Conservation (phyloP, 208 protist genomes). For the Leishmania lainsoni region DNA sequence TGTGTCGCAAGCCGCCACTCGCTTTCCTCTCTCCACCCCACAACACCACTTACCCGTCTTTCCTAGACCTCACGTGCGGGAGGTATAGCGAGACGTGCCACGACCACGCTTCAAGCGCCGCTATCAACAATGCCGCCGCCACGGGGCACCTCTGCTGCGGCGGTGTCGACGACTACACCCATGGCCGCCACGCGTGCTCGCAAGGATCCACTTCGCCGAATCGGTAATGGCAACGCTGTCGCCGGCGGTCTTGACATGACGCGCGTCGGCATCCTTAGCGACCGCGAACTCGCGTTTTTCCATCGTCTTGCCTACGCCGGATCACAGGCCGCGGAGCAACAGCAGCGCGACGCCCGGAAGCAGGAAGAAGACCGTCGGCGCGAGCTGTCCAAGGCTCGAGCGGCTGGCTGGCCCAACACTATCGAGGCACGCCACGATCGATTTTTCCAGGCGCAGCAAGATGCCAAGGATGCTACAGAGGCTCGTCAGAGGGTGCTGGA, state of each 20-base stretch:
- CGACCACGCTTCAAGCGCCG: not conserved
- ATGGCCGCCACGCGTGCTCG: slow-evolving; percentile 54
- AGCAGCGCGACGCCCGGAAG: slow-evolving; percentile 29
- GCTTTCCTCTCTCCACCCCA: not conserved
- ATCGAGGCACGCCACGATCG: slow-evolving; percentile 61
- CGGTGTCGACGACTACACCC: slow-evolving; percentile 3
- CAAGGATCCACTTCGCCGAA: slow-evolving; percentile 54
- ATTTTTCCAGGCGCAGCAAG: slow-evolving; percentile 49
- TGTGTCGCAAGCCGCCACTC: slow-evolving; percentile 10
- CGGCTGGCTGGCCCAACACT: slow-evolving; percentile 70
- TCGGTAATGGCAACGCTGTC: slow-evolving; percentile 87
- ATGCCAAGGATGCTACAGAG: slow-evolving; percentile 58
- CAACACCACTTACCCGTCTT: not conserved
- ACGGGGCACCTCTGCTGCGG: not conserved
- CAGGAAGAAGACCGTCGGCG: slow-evolving; percentile 44
- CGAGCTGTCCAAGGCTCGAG: slow-evolving; percentile 49
- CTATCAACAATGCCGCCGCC: slow-evolving; percentile 1
- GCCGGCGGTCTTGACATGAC: slow-evolving; percentile 58
- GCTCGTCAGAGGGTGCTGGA: slow-evolving; percentile 58
- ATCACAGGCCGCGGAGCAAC: slow-evolving; percentile 33
- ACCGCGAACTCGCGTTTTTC: slow-evolving; percentile 73
- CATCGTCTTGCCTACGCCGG: slow-evolving; percentile 42
- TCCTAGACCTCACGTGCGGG: not conserved
- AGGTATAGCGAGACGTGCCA: not conserved
- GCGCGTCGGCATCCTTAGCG: slow-evolving; percentile 69